Evolutionary conservation across 352 stramenopile species (phyloP), one percentile per base, ranked within the genome.

Genomic region (Globisporangium nunn): DNA sequence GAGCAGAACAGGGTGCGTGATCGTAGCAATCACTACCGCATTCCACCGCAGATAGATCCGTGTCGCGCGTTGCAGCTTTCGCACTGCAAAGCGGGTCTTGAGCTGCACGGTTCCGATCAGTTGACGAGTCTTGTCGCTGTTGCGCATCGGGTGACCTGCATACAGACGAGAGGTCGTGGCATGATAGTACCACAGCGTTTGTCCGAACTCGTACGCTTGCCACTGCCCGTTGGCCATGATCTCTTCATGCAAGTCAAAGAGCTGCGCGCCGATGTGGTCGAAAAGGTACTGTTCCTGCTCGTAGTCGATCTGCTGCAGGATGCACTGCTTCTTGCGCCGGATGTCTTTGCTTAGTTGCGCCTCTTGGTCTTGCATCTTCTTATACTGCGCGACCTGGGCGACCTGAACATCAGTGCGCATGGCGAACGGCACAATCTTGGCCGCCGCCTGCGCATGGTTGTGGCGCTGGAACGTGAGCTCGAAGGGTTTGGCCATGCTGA

Each of bases 181-280:
- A 58, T 88, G 66, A 44, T 81, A 85, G 37, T 81, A 88, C 76
- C 74, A 88, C 0, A 86, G 49, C n/a, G 60, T 68, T 54, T 82
- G 76, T 3, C 63, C 71, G 56, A 82, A 87, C 54, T 85, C 75
- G 54, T 74, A 88, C 37, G 71, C 73, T 29, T 88, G 78, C 75
- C 78, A 88, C 44, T 83, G 63, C 11, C 62, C 72, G 8, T 57
- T 62, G 1, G 58, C 63, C 76, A 88, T 87, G 61, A 81, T 71
- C 29, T 65, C 54, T 3, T 68, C 67, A 47, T 88, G 62, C 29
- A 85, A 55, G 1, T 52, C 43, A 17, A 75, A 68, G n/a, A 88
- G 67, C 47, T 75, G 50, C 6, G 12, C 29, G 23, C 68, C 67
- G 31, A 88, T 61, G 48, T 85, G 72, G 7, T 61, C 50, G 11